Conservation (phyloP, 192 early-diverging fungal species). For the Diversispora epigaea region DNA sequence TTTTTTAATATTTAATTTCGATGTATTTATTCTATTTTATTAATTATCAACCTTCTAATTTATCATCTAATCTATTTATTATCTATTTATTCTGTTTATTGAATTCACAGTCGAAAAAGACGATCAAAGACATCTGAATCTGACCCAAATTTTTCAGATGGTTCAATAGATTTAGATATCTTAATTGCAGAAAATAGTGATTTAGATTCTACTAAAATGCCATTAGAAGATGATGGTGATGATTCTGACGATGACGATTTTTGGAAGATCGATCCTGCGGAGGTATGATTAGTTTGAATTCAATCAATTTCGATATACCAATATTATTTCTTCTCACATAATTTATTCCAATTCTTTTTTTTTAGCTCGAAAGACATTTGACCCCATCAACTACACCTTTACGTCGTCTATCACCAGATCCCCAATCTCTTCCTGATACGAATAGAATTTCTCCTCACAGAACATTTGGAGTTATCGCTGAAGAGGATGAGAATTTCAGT, state of each 20-base stretch:
- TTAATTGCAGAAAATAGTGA: constrained; percentile 10
- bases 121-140: background rate
- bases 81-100: background rate
- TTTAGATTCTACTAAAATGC: constrained; percentile 22
- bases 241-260: constrained; percentile 26
- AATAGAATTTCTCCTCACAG: background rate
- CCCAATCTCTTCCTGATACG: background rate
- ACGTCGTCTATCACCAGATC: constrained; percentile 19
- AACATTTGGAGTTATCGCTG: background rate
- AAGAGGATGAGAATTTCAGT: constrained; percentile 30
- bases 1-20: background rate
- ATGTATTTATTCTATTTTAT: background rate
- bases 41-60: background rate
- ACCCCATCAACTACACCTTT: constrained; percentile 26
- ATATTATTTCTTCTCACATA: no score
- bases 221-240: background rate
- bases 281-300: constrained; percentile 16
- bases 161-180: constrained; percentile 24
- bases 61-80: background rate
- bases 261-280: constrained; percentile 30
- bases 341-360: background rate
- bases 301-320: background rate
- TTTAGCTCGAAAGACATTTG: constrained; percentile 19
- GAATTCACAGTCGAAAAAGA: background rate
- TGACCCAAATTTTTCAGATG: constrained; percentile 6